A percentile compares a stretch with the other conserved stretches of the same genome.
These are phyloP conservation scores for Porphyra umbilicalis DNA, from an alignment of 31 red algal genomes.

Conservation along the genomic window DNA sequence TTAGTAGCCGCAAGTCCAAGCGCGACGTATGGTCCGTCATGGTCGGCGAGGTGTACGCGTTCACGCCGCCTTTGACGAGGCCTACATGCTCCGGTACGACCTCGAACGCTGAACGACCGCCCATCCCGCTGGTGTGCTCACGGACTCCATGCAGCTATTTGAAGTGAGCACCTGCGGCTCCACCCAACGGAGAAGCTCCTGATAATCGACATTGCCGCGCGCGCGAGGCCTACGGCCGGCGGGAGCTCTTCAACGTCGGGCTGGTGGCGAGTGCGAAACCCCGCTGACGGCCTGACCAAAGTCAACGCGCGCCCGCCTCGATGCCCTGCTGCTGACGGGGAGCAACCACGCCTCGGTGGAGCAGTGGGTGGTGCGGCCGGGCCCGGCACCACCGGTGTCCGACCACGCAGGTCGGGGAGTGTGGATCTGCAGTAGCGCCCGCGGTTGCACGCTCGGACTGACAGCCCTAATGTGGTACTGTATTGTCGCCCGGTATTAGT, in stretches of 20 bases:
- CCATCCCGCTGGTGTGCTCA: slow-evolving; percentile 10
- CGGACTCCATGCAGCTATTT: slow-evolving; percentile 20
- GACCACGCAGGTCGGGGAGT: too few species aligned
- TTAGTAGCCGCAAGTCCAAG: slow-evolving; percentile 1
- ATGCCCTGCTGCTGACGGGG: background rate
- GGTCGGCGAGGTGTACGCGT: background rate
- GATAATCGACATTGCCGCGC: slow-evolving; percentile 13
- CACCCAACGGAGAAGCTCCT: slow-evolving; percentile 7
- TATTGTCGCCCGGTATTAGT: too few species aligned
- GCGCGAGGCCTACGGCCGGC: background rate
- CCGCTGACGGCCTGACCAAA: slow-evolving; percentile 12
- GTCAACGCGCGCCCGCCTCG: background rate
- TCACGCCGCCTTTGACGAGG: slow-evolving; percentile 7
- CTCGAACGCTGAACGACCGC: background rate
- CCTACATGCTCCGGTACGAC: slow-evolving; percentile 1
- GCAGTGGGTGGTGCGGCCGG: slow-evolving; percentile 8
- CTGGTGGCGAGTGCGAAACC: slow-evolving; percentile 8
- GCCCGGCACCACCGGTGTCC: background rate
- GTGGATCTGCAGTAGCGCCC: too few species aligned
- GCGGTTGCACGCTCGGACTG: too few species aligned
- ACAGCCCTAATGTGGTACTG: too few species aligned
- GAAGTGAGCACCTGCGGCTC: slow-evolving; percentile 10
- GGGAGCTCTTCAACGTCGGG: background rate
- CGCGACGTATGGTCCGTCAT: background rate
- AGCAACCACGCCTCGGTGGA: background rate